Base-by-base conservation (phyloP, 805 yeast genomes). In the Sugiyamaella americana region DNA sequence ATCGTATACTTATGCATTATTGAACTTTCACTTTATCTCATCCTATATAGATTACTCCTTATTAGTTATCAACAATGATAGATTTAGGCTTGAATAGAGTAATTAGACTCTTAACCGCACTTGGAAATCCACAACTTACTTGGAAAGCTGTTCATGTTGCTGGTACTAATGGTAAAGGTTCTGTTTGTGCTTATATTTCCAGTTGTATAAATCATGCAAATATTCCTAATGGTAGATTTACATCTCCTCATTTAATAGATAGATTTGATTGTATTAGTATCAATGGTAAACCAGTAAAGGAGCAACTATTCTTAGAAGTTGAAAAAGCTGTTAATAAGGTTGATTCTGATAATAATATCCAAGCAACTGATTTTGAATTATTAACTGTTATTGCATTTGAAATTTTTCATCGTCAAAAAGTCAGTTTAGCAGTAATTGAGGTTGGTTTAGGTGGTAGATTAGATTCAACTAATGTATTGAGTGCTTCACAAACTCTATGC, bases 151-250 rank as follows among this genome's bases (percentile, higher is more conserved):
- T 93, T n/a, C 98, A 93, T 60, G 75, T 93, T 3, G 96, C 96
- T 0, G 98, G 98, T 0, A 91, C 98, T 5, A 91, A 91, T 60
- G 98, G 98, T 0, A 91, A 91, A 60, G 98, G 98, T 0, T 88
- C 97, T 0, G 85, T 89, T 0, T 80, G 95, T 49, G 81, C 96
- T 0, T 89, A 88, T 60, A 49, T 93, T 5, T 73, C 87, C 2
- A 78, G 87, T 16, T 70, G 82, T 2, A 63, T 89, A 21, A 71
- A 76, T 18, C 61, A 63, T 11, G 70, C 77, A 19, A 68, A 60
- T 13, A 23, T 64, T 76, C 36, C 59, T 64, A 78, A 80, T 44
- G 98, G 98, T 0, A 76, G 82, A 51, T 91, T 88, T 68, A 88
- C 94, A 1, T 83, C 95, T 2, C 98, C 98, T 1, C 96, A 89